These are phyloP conservation scores for Violaceomyces palustris DNA, from an alignment of 1,284 basidiomycete species.

Conservation along the genomic window DNA sequence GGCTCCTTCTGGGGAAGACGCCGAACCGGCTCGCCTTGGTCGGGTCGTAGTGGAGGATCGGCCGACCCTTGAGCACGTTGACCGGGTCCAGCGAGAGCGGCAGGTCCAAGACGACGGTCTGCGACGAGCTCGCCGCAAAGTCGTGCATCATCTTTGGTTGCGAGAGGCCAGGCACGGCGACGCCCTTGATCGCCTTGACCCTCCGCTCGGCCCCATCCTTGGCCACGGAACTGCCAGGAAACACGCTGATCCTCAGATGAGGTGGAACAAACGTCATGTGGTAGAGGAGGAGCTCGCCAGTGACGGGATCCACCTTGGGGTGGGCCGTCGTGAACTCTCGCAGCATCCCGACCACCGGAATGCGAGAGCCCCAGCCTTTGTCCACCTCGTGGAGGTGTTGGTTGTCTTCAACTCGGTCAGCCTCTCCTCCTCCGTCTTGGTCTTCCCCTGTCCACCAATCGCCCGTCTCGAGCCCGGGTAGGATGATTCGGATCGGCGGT, in stretches of 20 bases:
- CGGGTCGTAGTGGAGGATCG: conserved; percentile 56
- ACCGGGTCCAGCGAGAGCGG: conserved; percentile 57
- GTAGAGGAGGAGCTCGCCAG: conserved; percentile 56
- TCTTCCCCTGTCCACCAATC: conserved; percentile 53
- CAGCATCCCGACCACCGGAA: conserved; percentile 38
- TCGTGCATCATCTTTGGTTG: conserved; percentile 58
- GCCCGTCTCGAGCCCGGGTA: conserved; percentile 57
- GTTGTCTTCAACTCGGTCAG: not conserved
- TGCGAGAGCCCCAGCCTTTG: conserved; percentile 20
- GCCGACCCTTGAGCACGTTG: conserved; percentile 55
- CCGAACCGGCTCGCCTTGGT: conserved; percentile 55
- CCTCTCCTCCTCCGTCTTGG: conserved; percentile 5
- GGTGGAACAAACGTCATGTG: conserved; percentile 56
- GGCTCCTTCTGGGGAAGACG: conserved; percentile 55
- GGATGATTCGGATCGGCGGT: conserved; percentile 55
- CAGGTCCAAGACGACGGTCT: conserved; percentile 56
- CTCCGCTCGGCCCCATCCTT: not conserved
- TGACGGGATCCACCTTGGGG: conserved; percentile 56
- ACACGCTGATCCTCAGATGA: conserved; percentile 55
- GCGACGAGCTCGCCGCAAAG: conserved; percentile 55
- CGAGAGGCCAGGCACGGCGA: conserved; percentile 32
- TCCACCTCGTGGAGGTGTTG: not conserved
- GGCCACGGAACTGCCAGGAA: conserved; percentile 34
- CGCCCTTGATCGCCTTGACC: conserved; percentile 25
- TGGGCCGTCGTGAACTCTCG: conserved; percentile 58